Conservation (phyloP, 148 eudicot genomes). For the Pharnaceum exiguum region DNA sequence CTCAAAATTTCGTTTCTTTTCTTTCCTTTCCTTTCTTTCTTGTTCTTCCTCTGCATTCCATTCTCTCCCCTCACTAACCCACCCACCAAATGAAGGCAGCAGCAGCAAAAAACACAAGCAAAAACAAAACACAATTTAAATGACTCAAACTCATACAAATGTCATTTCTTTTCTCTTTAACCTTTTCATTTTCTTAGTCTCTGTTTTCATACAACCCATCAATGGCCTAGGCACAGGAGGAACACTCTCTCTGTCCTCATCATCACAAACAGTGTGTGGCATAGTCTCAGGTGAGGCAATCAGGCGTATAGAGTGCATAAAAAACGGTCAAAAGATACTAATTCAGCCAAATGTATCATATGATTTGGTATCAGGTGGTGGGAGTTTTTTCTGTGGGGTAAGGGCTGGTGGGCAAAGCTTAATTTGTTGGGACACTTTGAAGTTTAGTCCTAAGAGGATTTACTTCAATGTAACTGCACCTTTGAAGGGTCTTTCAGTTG, state of each 20-base stretch:
- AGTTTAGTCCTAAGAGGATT: slow-evolving; percentile 51
- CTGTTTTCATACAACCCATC: slow-evolving; percentile 12
- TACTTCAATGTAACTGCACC: slow-evolving; percentile 26
- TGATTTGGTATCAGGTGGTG: slow-evolving; percentile 65
- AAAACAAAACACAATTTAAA: too few species aligned
- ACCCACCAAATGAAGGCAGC: too few species aligned
- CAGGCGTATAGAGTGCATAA: slow-evolving; percentile 53
- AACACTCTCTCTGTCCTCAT: slow-evolving; percentile 42
- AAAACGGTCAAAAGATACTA: not conserved
- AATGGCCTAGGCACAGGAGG: slow-evolving; percentile 43
- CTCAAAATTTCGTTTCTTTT: too few species aligned
- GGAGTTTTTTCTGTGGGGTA: slow-evolving; percentile 57
- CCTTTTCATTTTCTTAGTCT: slow-evolving; percentile 25
- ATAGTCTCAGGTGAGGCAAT: slow-evolving; percentile 39
- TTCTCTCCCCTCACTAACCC: too few species aligned
- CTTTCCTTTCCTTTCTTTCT: too few species aligned
- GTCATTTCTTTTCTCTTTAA: slow-evolving; percentile 28
- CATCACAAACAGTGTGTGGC: slow-evolving; percentile 56
- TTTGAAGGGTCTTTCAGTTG: slow-evolving; percentile 43
- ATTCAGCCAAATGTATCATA: slow-evolving; percentile 49
- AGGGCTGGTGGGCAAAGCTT: slow-evolving; percentile 58
- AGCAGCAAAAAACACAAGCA: too few species aligned
- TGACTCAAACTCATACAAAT: slow-evolving; percentile 25
- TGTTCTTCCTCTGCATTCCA: too few species aligned
- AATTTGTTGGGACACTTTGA: slow-evolving; percentile 58